phyloP scores from a whole-genome alignment of 257 asterid genomes.

The Avicennia marina region DNA sequence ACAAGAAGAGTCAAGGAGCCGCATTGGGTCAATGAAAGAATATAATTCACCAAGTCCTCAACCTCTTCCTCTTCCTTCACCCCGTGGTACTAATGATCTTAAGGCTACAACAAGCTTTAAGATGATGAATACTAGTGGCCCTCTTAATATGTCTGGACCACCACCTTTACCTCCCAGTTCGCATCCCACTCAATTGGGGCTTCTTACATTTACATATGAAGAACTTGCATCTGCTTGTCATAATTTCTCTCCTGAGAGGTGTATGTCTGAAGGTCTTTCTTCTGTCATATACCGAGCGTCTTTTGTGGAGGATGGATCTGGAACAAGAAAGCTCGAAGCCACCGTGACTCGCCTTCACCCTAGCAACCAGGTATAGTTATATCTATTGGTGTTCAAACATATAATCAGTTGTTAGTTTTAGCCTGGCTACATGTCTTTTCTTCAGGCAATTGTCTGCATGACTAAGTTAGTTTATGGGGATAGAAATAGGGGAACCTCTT shows the following conservation, averaged over 20 bases:
- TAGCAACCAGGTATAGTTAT: conserved; percentile 53
- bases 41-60: conserved; percentile 67
- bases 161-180: conserved; percentile 74
- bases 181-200: conserved; percentile 40
- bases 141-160: conserved; percentile 75
- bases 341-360: conserved; percentile 81
- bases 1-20: conserved; percentile 59
- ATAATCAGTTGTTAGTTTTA: conserved; percentile 2
- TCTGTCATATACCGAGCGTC: conserved; percentile 86
- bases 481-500: background rate
- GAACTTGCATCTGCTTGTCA: conserved; percentile 90
- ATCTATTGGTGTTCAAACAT: conserved; percentile 5
- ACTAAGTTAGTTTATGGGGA: background rate
- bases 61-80: conserved; percentile 94
- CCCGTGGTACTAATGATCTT: conserved; percentile 43
- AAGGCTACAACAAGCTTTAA: conserved; percentile 68
- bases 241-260: conserved; percentile 82
- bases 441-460: background rate
- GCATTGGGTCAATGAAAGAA: conserved; percentile 63
- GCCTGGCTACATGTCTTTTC: background rate
- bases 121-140: conserved; percentile 51
- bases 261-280: conserved; percentile 89
- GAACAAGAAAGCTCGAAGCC: conserved; percentile 68
- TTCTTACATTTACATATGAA: conserved; percentile 57
- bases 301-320: conserved; percentile 55